Conservation (phyloP, 1,284 basidiomycete species). For the Sanghuangporus sanghuang region DNA sequence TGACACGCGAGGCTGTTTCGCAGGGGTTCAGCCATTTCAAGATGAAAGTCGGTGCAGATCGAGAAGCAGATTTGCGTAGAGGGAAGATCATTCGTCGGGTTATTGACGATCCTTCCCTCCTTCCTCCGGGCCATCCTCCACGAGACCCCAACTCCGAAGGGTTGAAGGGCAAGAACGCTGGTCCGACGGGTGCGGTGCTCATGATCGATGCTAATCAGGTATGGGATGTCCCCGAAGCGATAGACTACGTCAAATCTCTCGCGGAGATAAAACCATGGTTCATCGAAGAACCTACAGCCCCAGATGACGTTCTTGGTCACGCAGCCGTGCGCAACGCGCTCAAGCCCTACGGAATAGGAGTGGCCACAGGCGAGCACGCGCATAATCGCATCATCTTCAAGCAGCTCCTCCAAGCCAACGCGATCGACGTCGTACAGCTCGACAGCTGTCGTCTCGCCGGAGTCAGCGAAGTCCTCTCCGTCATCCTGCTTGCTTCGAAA, state of each 20-base stretch:
- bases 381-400: constrained; percentile 98
- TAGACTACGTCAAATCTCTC: constrained; percentile 85
- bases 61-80: constrained; percentile 79
- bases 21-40: constrained; percentile 95
- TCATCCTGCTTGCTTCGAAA: constrained; percentile 94
- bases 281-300: constrained; percentile 94
- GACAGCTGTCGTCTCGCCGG: constrained; percentile 92
- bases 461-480: constrained; percentile 88
- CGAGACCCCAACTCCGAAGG: constrained; percentile 63
- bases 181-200: constrained; percentile 87
- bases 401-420: constrained; percentile 88
- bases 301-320: constrained; percentile 86
- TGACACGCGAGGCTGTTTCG: constrained; percentile 81
- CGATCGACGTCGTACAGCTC: constrained; percentile 95
- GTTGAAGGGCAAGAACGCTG: constrained; percentile 84
- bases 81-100: constrained; percentile 87
- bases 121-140: constrained; percentile 48
- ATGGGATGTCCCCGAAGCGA: constrained; percentile 91
- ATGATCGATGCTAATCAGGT: constrained; percentile 99
- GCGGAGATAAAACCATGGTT: constrained; percentile 91
- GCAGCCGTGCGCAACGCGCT: constrained; percentile 77
- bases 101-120: constrained; percentile 84
- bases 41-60: constrained; percentile 91
- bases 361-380: constrained; percentile 94
- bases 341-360: constrained; percentile 82